Evolutionary conservation across 768 basidiomycete genomes (phyloP).

Genomic region (Mycena vitilis): DNA sequence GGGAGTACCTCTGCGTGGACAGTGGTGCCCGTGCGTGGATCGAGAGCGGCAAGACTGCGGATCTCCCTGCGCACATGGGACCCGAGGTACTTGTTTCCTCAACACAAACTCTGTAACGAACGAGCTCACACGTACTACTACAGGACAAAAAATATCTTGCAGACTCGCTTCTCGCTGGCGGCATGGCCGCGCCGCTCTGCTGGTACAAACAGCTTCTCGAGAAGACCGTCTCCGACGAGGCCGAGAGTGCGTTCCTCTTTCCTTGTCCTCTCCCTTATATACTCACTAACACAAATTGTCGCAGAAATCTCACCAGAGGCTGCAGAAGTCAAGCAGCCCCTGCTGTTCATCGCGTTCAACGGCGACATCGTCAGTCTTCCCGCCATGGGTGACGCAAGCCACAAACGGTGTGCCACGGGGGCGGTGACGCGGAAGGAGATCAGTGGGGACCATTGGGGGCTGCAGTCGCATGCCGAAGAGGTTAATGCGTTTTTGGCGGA

Average conservation of each 20-base stretch:
- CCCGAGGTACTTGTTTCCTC: background rate
- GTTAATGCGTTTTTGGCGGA: conserved; percentile 13
- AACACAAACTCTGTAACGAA: no score
- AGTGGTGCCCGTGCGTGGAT: conserved; percentile 13
- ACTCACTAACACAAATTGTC: background rate
- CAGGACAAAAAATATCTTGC: background rate
- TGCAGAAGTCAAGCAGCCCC: background rate
- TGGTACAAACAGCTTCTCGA: conserved; percentile 50
- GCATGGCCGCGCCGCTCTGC: conserved; percentile 46
- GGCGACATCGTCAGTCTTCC: conserved; percentile 6
- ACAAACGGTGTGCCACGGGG: background rate
- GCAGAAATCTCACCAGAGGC: background rate
- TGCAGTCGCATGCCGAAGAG: conserved; percentile 21
- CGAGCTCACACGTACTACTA: background rate
- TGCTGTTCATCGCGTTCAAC: conserved; percentile 28
- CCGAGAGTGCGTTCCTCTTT: conserved; percentile 41
- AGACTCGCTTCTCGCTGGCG: conserved; percentile 37
- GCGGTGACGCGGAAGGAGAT: conserved; percentile 21
- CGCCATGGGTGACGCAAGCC: background rate
- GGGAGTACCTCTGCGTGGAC: conserved; percentile 18
- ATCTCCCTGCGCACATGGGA: conserved; percentile 10
- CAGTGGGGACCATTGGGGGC: conserved; percentile 27
- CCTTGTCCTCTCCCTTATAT: no score
- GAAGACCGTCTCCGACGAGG: conserved; percentile 45
- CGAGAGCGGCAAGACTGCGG: background rate